Conservation (phyloP, 108 stramenopile species). For the Cylindrotheca fusiformis region DNA sequence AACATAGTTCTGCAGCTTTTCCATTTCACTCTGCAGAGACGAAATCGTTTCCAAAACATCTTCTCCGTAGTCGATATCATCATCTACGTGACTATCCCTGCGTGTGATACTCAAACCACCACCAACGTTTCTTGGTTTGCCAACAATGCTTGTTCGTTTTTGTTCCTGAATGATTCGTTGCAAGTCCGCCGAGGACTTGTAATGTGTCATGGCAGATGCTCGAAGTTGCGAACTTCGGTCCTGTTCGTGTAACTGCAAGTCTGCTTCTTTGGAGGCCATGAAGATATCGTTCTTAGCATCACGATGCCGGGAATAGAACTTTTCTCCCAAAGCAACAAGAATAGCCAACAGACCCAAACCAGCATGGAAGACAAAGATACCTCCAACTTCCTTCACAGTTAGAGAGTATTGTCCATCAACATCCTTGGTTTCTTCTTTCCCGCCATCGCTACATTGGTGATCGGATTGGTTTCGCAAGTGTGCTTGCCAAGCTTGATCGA, state of each 20-base stretch:
- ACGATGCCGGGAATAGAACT: background rate
- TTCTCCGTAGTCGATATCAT: background rate
- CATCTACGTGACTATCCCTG: background rate
- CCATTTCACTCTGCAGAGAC: background rate
- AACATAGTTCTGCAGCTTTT: background rate
- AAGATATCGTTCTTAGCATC: background rate
- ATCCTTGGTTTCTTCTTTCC: background rate
- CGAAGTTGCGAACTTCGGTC: background rate
- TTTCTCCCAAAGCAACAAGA: background rate
- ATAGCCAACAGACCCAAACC: background rate
- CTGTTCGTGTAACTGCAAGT: background rate
- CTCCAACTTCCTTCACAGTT: background rate
- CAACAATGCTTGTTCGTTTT: background rate
- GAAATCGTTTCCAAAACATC: background rate
- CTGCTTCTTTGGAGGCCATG: background rate
- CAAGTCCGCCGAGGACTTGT: background rate
- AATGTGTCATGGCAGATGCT: background rate
- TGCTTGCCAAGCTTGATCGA: conserved; percentile 10
- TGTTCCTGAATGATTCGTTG: background rate
- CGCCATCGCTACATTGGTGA: background rate
- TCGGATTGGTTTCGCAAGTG: background rate
- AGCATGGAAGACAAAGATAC: background rate
- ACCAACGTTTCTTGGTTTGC: background rate
- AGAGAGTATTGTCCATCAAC: background rate
- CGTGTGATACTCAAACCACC: no score